Conservation (phyloP, 2,329 filamentous ascomycete genomes). For the Emericellopsis atlantica region DNA sequence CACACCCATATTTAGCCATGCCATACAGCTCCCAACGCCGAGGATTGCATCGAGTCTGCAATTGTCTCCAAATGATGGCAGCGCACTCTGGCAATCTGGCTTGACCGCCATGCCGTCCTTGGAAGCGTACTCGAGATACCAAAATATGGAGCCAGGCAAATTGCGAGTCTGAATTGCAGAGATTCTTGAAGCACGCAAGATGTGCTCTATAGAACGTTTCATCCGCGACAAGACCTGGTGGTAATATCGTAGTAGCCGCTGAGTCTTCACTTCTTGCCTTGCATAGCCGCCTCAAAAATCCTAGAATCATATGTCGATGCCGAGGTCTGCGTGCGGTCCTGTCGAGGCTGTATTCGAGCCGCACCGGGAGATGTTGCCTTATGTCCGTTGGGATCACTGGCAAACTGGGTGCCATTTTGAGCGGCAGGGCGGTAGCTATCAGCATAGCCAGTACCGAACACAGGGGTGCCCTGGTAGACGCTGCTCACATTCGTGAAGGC, state of each 20-base stretch:
- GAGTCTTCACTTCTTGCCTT: conserved; percentile 10
- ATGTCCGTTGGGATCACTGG: conserved; percentile 3
- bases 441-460: conserved; percentile 6
- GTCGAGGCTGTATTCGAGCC: neutral
- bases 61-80: too few relatives aligned
- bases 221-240: neutral
- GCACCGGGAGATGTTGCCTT: neutral
- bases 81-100: too few relatives aligned
- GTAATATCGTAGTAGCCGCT: too few relatives aligned
- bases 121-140: too few relatives aligned
- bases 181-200: too few relatives aligned
- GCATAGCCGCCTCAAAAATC: conserved; percentile 19
- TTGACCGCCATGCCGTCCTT: too few relatives aligned
- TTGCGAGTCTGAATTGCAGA: too few relatives aligned
- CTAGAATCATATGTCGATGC: conserved; percentile 19
- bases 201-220: neutral
- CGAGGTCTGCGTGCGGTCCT: too few relatives aligned
- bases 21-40: too few relatives aligned
- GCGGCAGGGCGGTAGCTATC: neutral
- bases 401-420: neutral
- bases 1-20: too few relatives aligned
- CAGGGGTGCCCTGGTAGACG: conserved; percentile 34
- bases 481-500: conserved; percentile 37
- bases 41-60: too few relatives aligned
- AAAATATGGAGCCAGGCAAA: too few relatives aligned